A percentile compares a stretch with the other conserved stretches of the same genome.
Evolutionary conservation across 345 rosid species (phyloP).

Genomic region (Lepidium sativum): DNA sequence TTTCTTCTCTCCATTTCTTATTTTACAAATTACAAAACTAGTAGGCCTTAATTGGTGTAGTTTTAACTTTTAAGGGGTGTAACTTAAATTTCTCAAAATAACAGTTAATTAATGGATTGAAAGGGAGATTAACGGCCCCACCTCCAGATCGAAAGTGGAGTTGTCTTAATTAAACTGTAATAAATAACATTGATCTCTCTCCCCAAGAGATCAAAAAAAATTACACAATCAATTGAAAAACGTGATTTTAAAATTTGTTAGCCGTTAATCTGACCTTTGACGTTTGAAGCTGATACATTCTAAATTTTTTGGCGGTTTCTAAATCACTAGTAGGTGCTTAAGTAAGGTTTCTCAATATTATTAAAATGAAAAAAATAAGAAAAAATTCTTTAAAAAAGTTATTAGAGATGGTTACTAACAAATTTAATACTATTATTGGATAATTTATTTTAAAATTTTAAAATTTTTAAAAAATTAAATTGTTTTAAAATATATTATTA

Average conservation of each 20-base stretch:
- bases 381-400: too few relatives aligned
- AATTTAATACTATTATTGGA: too few relatives aligned
- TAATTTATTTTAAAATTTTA: too few relatives aligned
- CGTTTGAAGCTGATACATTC: neutral
- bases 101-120: neutral
- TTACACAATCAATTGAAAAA: neutral
- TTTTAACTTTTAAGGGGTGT: neutral
- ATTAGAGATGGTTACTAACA: too few relatives aligned
- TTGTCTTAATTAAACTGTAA: neutral
- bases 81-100: neutral
- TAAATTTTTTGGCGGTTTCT: neutral
- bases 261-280: neutral
- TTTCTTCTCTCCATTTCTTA: neutral
- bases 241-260: neutral
- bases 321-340: neutral
- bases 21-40: neutral
- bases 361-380: too few relatives aligned
- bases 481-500: too few relatives aligned
- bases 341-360: too few relatives aligned
- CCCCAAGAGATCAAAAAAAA: neutral
- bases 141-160: neutral
- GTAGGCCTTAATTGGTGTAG: neutral
- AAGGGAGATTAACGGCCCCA: neutral
- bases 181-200: constrained; percentile 1
- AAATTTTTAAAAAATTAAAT: too few relatives aligned